Percentiles rank a stretch among this genome's conserved stretches.
These are phyloP conservation scores for Rhamnella rubrinervis DNA, from an alignment of 331 rosid genomes.

Conservation along the genomic window DNA sequence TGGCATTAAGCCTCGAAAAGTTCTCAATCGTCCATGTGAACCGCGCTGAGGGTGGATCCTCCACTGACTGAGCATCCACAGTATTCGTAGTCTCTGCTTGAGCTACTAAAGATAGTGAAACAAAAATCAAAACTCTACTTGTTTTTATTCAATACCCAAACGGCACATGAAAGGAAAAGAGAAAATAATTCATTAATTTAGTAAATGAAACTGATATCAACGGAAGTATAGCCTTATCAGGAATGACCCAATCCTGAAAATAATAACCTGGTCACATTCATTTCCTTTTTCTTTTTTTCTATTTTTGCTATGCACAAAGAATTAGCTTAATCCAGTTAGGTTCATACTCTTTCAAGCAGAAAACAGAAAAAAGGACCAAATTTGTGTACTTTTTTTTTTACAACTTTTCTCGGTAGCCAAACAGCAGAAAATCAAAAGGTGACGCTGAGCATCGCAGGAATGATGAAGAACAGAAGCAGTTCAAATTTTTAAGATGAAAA, in stretches of 20 bases:
- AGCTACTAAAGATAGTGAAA: conserved; percentile 22
- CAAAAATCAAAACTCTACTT: not conserved
- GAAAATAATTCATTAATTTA: not conserved
- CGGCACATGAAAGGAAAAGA: not conserved
- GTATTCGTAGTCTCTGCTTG: conserved; percentile 37
- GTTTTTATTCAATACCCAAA: not conserved
- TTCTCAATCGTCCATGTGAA: conserved; percentile 30
- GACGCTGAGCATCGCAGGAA: not conserved
- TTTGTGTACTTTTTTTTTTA: not conserved
- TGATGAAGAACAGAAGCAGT: not conserved
- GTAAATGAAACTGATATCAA: no score
- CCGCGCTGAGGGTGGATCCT: conserved; percentile 46
- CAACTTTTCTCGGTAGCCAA: not conserved
- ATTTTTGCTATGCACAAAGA: not conserved
- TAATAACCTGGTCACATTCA: not conserved
- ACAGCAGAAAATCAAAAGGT: not conserved
- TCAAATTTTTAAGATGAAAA: not conserved
- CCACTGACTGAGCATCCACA: conserved; percentile 41
- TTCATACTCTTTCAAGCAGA: not conserved
- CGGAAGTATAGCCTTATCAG: not conserved
- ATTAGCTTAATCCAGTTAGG: not conserved
- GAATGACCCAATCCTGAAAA: not conserved
- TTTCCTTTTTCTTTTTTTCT: not conserved
- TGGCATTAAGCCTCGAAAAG: conserved; percentile 26
- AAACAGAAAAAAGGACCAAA: not conserved